Conservation (phyloP, 1,284 basidiomycete species). For the Meira nashicola region DNA sequence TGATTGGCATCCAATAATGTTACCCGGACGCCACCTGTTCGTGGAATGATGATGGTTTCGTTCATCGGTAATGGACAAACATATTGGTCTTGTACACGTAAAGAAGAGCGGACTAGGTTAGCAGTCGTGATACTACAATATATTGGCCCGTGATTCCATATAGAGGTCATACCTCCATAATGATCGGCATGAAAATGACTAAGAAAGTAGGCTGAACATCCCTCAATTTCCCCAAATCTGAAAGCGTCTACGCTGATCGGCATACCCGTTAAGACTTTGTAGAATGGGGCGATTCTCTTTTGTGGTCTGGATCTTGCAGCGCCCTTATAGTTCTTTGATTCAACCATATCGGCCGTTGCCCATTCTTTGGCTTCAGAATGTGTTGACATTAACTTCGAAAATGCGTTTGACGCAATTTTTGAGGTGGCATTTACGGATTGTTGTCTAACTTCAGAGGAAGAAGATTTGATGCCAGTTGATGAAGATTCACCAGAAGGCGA, state of each 20-base stretch:
- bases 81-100: constrained; percentile 80
- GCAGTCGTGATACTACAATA: constrained; percentile 85
- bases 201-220: constrained; percentile 79
- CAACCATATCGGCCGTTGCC: constrained; percentile 36
- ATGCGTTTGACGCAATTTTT: constrained; percentile 15
- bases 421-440: background rate
- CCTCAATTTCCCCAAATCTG: constrained; percentile 82
- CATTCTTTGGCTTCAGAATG: constrained; percentile 41
- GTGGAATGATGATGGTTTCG: constrained; percentile 66
- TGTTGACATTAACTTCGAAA: constrained; percentile 38
- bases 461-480: too few species aligned
- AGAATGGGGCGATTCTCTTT: constrained; percentile 36
- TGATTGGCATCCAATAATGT: constrained; percentile 97
- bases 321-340: constrained; percentile 29
- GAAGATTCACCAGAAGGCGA: too few species aligned
- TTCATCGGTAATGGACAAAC: constrained; percentile 80
- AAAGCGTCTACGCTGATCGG: constrained; percentile 95
- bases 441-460: background rate
- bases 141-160: constrained; percentile 84
- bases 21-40: constrained; percentile 79
- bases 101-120: constrained; percentile 81
- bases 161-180: constrained; percentile 56
- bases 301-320: constrained; percentile 18
- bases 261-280: constrained; percentile 79
- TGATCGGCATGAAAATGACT: constrained; percentile 59